Evolutionary conservation across 768 basidiomycete species (phyloP), one percentile per base, ranked within the genome.

Genomic region (Tubosaeta brunneosetosa): DNA sequence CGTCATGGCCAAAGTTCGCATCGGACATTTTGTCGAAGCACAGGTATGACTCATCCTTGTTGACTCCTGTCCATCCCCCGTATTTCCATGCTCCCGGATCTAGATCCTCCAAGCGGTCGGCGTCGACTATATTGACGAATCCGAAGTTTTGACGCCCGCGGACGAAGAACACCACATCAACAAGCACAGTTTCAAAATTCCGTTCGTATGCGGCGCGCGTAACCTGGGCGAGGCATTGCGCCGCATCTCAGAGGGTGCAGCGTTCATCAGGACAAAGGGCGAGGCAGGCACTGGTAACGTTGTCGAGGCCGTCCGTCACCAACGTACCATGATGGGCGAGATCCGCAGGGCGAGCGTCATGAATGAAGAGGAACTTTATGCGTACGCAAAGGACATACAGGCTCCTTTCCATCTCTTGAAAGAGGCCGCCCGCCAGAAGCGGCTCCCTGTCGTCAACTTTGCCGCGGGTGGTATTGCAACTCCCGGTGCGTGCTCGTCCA

Each of bases 211-310:
- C 61, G 97, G 97, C 52, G 91, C 92, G 52, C 86, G 91, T 50
- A 86, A 95, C 70, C 83, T 99, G 29, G 97, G 97, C 49, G 94
- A 98, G 71, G 97, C 97, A 4, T 79, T 99, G 6, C 86, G 97
- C 37, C 85, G 97, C 56, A 97, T 99, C 62, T 91, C 90, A 22
- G 97, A 99, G 70, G 97, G 97, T 43, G 95, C 95, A 2, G 92
- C 97, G 0, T 94, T 98, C 80, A 94, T 99, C 73, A 92, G 97
- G 60, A 97, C 95, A 53, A 99, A 98, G 73, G 95, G 93, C 50
- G 88, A 91, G 69, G 87, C 86, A 16, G 91, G 91, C 17, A 92
- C 91, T 0, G 91, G 91, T 38, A 93, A 93, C 65, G 86, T 92
- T 44, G 88, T 92, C 51, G 91, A 93, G 70, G 97, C 97, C 25